These are phyloP conservation scores for Mortierella sp. DNA, from an alignment of 371 early-diverging fungal species.

Conservation along the genomic window DNA sequence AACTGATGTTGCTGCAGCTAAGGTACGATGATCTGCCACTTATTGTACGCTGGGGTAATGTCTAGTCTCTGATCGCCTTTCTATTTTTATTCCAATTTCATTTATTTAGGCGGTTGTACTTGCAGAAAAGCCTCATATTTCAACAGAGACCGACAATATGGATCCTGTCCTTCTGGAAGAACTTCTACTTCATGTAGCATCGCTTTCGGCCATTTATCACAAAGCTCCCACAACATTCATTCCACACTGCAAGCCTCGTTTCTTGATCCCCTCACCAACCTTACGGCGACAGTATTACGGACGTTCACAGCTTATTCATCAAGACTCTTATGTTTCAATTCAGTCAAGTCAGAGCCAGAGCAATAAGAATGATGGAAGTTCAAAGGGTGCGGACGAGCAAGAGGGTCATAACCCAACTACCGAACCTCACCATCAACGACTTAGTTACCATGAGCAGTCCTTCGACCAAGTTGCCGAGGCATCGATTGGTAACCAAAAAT, in stretches of 20 bases:
- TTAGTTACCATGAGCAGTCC: conserved; percentile 46
- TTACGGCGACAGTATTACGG: conserved; percentile 53
- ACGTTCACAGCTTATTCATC: conserved; percentile 25
- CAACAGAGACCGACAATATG: conserved; percentile 85
- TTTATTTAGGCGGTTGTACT: conserved; percentile 68
- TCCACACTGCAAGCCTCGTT: conserved; percentile 67
- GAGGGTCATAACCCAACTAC: neutral
- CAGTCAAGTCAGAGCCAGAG: conserved; percentile 5
- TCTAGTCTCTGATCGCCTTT: neutral
- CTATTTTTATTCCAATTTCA: neutral
- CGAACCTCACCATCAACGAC: conserved; percentile 43
- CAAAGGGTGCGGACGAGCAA: conserved; percentile 14
- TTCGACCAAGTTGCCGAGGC: conserved; percentile 53
- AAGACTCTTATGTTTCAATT: conserved; percentile 26
- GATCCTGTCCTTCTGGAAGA: conserved; percentile 88
- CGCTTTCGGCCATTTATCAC: conserved; percentile 93
- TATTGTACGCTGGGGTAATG: neutral
- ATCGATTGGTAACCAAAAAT: conserved; percentile 49
- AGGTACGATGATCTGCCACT: conserved; percentile 53
- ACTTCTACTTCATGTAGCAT: conserved; percentile 85
- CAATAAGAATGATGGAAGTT: conserved; percentile 3
- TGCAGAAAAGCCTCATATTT: conserved; percentile 93
- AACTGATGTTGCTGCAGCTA: conserved; percentile 89
- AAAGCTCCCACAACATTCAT: conserved; percentile 88
- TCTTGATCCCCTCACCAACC: conserved; percentile 65